Evolutionary conservation across 495 filamentous ascomycete species (phyloP), one percentile per base, ranked within the genome.

Genomic region (Aspergillus nanangensis): DNA sequence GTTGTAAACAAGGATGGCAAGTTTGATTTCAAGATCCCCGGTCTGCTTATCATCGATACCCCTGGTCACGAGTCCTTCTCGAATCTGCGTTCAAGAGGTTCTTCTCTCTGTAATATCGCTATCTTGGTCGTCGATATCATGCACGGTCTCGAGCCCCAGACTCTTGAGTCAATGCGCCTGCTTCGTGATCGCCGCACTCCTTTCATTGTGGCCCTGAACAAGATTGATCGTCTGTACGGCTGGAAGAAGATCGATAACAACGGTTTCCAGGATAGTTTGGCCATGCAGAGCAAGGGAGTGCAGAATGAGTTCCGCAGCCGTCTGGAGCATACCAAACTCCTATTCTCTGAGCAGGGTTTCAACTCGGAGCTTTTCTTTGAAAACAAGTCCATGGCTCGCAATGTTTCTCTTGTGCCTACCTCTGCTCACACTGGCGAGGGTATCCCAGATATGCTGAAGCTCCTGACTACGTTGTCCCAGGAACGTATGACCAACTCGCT

Each of bases 31-130:
- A 97, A 96, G 75, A 88, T 97, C 17, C 94, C 94, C 18, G 94
- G 94, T 79, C 81, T 99, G 25, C 71, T 99, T 51, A 83, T 99
- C 52, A 99, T 99, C 60, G 94, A 99, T 73, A 99, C 94, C 5
- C 94, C 94, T 56, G 94, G 94, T 73, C 94, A 99, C 88, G 94
- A 99, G 77, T 97, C 93, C 54, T 99, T 99, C 81, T 94, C 92
- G 44, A 99, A 99, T 71, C 66, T 99, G 48, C 87, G 94, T 46
- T 96, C 90, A 45, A 79, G 94, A 70, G 94, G 94, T 66, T 96
- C 91, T 31, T 96, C 90, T 37, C 83, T 99, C 40, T 99, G 94
- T 67, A 99, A 99, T 72, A 97, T 99, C 69, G 94, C 94, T 58
- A 99, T 99, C 62, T 74, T 99, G 48, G 94, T 99, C 18, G 91